phyloP scores from a whole-genome alignment of 1,139 yeast genomes.

The Nakaseomyces nivariensis region DNA sequence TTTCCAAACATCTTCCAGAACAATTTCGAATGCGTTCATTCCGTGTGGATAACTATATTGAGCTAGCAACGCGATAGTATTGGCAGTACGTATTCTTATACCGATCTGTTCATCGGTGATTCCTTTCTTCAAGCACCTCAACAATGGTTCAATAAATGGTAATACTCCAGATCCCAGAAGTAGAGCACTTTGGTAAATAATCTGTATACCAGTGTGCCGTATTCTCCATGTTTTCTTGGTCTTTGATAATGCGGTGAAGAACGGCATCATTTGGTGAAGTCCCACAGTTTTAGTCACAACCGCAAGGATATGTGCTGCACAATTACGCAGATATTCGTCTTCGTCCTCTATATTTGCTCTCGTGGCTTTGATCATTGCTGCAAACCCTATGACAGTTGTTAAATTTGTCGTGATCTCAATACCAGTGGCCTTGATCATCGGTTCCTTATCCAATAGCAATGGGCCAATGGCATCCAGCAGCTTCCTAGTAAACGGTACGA shows the following conservation, averaged over 20 bases:
- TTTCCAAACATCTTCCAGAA: constrained; percentile 69
- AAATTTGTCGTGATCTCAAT: constrained; percentile 67
- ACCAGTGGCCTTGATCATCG: constrained; percentile 64
- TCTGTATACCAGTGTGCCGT: constrained; percentile 76
- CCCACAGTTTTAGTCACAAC: constrained; percentile 80
- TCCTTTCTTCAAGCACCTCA: constrained; percentile 49
- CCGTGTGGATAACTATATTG: constrained; percentile 88
- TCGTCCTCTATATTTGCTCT: constrained; percentile 75
- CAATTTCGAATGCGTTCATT: constrained; percentile 60
- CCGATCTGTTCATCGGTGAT: constrained; percentile 63
- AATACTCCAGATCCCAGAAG: constrained; percentile 64
- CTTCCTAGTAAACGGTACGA: constrained; percentile 66
- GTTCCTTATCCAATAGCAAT: constrained; percentile 68
- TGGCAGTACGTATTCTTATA: constrained; percentile 62
- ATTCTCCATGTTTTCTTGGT: constrained; percentile 80
- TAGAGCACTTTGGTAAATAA: constrained; percentile 66
- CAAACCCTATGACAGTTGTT: constrained; percentile 74
- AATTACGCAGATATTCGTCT: constrained; percentile 74
- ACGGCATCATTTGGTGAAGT: constrained; percentile 60
- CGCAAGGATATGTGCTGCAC: constrained; percentile 73
- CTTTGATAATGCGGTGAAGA: constrained; percentile 69
- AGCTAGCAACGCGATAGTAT: constrained; percentile 66
- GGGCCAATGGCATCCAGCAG: constrained; percentile 72
- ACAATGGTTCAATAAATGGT: constrained; percentile 61
- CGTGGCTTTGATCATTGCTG: constrained; percentile 64